Percentiles rank a stretch among this genome's conserved stretches.
phyloP scores from a whole-genome alignment of 441 rosid genomes.

The Kokia cookei region DNA sequence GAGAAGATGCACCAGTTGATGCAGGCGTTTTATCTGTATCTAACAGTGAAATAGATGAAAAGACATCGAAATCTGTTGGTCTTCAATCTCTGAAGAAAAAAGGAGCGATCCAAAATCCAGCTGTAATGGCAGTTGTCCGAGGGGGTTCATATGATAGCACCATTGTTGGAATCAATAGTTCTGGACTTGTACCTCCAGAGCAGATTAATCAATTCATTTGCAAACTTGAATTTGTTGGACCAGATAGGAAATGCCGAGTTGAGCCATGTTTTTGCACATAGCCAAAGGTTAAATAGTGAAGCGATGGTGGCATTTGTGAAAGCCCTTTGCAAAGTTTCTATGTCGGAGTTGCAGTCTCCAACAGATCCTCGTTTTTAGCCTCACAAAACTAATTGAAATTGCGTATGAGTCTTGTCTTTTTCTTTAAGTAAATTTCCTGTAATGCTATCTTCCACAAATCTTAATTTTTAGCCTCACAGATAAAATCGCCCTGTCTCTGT shows the following conservation, averaged over 20 bases:
- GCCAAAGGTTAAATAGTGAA: slow-evolving; percentile 92
- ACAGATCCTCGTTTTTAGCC: slow-evolving; percentile 98
- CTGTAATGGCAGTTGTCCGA: slow-evolving; percentile 96
- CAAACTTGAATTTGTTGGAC: slow-evolving; percentile 93
- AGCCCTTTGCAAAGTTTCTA: slow-evolving; percentile 93
- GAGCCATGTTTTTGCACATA: slow-evolving; percentile 93
- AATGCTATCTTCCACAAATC: not conserved
- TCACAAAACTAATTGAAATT: slow-evolving; percentile 94
- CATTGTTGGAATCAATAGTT: slow-evolving; percentile 51
- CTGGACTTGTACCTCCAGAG: slow-evolving; percentile 67
- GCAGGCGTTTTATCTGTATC: slow-evolving; percentile 70
- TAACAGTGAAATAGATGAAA: slow-evolving; percentile 68
- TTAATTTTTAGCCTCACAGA: not conserved
- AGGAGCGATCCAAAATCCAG: slow-evolving; percentile 87
- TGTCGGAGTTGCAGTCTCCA: slow-evolving; percentile 92
- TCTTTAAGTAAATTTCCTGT: not conserved
- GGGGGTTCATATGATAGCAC: slow-evolving; percentile 97
- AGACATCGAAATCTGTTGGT: slow-evolving; percentile 40
- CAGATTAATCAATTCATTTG: slow-evolving; percentile 77
- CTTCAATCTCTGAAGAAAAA: slow-evolving; percentile 76
- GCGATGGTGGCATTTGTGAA: slow-evolving; percentile 94
- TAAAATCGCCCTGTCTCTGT: not conserved
- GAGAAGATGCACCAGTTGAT: slow-evolving; percentile 93
- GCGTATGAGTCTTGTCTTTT: slow-evolving; percentile 55
- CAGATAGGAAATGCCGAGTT: slow-evolving; percentile 93